These are phyloP conservation scores for Pythium rhizo-oryzae DNA, from an alignment of 352 stramenopile genomes.

Conservation along the genomic window DNA sequence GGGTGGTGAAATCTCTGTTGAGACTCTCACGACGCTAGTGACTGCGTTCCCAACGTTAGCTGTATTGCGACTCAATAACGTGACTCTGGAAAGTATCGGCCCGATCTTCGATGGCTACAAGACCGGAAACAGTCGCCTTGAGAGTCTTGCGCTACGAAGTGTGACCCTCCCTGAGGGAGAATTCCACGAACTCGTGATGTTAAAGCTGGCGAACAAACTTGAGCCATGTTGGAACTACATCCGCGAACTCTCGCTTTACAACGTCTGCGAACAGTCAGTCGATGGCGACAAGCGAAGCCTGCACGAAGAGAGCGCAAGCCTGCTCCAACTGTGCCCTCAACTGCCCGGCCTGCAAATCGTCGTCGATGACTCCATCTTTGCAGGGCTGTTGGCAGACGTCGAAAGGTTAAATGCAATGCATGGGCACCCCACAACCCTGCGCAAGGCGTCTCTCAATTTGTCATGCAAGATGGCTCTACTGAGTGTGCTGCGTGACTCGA, in stretches of 20 bases:
- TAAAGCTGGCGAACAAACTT: neutral
- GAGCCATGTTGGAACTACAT: neutral
- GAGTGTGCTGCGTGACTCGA: neutral
- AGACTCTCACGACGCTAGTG: neutral
- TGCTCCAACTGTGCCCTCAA: neutral
- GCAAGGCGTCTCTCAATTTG: neutral
- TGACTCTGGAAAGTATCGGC: neutral
- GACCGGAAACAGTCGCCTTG: neutral
- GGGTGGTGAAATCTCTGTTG: neutral
- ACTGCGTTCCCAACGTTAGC: neutral
- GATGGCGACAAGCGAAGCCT: neutral
- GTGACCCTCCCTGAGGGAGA: neutral
- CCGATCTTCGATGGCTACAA: constrained; percentile 4
- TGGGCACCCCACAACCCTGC: neutral
- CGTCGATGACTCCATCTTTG: neutral
- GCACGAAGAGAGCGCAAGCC: neutral
- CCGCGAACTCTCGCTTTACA: neutral
- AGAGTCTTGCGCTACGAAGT: neutral
- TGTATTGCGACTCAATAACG: neutral
- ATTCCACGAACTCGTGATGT: neutral
- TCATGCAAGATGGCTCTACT: neutral
- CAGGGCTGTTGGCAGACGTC: neutral
- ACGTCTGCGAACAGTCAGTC: neutral
- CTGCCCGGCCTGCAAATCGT: neutral
- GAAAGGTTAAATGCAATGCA: neutral